Evolutionary conservation across 345 rosid genomes (phyloP).

Genomic region (Ceriops zippeliana): DNA sequence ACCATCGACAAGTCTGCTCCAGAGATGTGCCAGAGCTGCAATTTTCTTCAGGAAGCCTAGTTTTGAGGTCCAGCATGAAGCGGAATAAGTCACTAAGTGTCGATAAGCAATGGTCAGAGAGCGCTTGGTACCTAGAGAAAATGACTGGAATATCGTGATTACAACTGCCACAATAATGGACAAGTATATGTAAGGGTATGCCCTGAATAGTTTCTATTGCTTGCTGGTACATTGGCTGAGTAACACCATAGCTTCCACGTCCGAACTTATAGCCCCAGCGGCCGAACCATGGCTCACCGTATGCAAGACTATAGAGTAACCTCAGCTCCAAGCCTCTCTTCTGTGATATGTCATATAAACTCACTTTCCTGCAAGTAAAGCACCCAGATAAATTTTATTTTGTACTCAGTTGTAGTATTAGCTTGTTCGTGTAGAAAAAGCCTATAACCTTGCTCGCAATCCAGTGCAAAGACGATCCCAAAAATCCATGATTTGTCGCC

Average conservation of each 20-base stretch:
- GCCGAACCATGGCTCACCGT: constrained; percentile 76
- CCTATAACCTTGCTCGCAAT: constrained; percentile 65
- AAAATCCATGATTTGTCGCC: constrained; percentile 71
- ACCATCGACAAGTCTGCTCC: constrained; percentile 74
- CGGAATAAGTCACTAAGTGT: constrained; percentile 66
- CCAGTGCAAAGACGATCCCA: constrained; percentile 87
- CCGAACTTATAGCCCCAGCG: constrained; percentile 80
- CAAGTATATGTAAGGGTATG: constrained; percentile 56
- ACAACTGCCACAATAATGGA: constrained; percentile 37
- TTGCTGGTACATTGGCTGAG: constrained; percentile 55
- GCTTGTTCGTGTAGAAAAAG: background rate
- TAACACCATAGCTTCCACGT: constrained; percentile 72
- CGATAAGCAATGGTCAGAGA: constrained; percentile 50
- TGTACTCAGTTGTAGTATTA: background rate
- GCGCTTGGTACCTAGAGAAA: constrained; percentile 66
- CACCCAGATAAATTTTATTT: background rate
- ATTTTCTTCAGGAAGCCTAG: constrained; percentile 53
- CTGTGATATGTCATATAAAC: constrained; percentile 59
- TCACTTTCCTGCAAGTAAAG: constrained; percentile 59
- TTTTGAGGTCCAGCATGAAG: constrained; percentile 64
- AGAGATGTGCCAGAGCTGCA: constrained; percentile 34
- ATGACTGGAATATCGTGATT: constrained; percentile 50
- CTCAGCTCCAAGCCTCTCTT: constrained; percentile 80
- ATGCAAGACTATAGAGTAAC: constrained; percentile 66
- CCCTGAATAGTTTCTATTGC: constrained; percentile 68